Conservation (phyloP, 1,284 basidiomycete species). For the Boletus semigastroideus region DNA sequence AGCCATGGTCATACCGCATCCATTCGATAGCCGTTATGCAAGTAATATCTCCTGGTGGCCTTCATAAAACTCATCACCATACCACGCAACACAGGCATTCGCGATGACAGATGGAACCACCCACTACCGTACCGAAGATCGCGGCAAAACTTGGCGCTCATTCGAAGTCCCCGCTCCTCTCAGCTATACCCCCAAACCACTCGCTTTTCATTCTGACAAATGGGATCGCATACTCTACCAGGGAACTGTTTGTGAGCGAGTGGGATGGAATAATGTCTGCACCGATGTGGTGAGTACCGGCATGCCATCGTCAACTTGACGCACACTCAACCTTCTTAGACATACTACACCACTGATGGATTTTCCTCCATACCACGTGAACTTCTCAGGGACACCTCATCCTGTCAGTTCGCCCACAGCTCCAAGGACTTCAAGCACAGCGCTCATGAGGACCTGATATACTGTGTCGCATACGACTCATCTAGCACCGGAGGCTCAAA, state of each 20-base stretch:
- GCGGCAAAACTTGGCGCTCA: conserved; percentile 80
- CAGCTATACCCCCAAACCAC: conserved; percentile 58
- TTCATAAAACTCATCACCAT: neutral
- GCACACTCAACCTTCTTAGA: conserved; percentile 36
- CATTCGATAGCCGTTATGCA: conserved; percentile 76
- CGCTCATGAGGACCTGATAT: conserved; percentile 72
- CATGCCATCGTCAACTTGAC: conserved; percentile 12
- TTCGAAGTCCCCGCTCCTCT: conserved; percentile 71
- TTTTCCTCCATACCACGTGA: conserved; percentile 62
- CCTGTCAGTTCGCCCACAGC: conserved; percentile 87
- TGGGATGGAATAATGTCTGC: conserved; percentile 66
- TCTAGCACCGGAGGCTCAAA: conserved; percentile 49
- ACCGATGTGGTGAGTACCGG: conserved; percentile 65
- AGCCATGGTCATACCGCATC: conserved; percentile 82
- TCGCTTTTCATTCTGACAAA: conserved; percentile 86
- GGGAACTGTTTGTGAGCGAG: conserved; percentile 63
- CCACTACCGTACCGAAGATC: conserved; percentile 86
- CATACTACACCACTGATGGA: conserved; percentile 83
- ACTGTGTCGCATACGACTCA: conserved; percentile 83
- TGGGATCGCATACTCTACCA: conserved; percentile 84
- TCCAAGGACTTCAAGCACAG: conserved; percentile 75
- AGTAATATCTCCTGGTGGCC: conserved; percentile 29
- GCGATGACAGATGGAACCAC: conserved; percentile 67
- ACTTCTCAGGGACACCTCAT: conserved; percentile 68
- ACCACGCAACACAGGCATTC: conserved; percentile 65